Conservation (phyloP, 176 grass and related monocot genomes). For the Pontederia paniculata region DNA sequence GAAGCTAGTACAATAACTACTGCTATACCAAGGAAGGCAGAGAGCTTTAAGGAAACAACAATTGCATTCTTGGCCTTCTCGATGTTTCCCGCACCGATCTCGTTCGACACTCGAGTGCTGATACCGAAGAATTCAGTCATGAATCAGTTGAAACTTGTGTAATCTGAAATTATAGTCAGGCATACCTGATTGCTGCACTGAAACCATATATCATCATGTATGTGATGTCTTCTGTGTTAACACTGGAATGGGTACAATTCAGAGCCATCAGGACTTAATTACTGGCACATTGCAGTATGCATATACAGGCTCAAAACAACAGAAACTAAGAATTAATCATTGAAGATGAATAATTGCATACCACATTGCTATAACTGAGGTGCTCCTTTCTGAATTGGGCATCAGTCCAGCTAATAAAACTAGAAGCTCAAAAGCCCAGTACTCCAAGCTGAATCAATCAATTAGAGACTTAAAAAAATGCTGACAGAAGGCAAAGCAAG, state of each 20-base stretch:
- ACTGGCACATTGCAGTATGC: no score
- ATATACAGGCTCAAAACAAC: no score
- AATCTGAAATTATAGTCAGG: neutral
- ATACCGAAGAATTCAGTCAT: neutral
- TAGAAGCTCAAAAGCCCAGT: slow-evolving; percentile 86
- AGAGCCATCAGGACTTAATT: neutral
- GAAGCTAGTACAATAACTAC: slow-evolving; percentile 44
- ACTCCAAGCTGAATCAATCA: slow-evolving; percentile 50
- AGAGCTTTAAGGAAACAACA: slow-evolving; percentile 54
- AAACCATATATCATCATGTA: slow-evolving; percentile 92
- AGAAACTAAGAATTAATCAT: neutral
- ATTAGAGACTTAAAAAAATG: neutral
- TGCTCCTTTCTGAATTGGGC: slow-evolving; percentile 68
- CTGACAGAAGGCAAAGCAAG: no score
- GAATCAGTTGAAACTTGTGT: neutral
- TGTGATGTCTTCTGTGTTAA: slow-evolving; percentile 62
- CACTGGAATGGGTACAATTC: slow-evolving; percentile 20
- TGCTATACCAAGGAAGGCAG: slow-evolving; percentile 44
- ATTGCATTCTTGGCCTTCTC: slow-evolving; percentile 61
- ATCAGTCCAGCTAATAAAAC: slow-evolving; percentile 70
- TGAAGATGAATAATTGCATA: slow-evolving; percentile 15
- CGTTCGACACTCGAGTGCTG: slow-evolving; percentile 87
- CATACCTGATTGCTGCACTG: slow-evolving; percentile 67
- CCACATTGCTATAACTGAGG: slow-evolving; percentile 94
- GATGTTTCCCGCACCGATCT: slow-evolving; percentile 66